A percentile compares a stretch with the other conserved stretches of the same genome.
phyloP scores from a whole-genome alignment of 2,329 filamentous ascomycete genomes.

The Colletotrichum scovillei region DNA sequence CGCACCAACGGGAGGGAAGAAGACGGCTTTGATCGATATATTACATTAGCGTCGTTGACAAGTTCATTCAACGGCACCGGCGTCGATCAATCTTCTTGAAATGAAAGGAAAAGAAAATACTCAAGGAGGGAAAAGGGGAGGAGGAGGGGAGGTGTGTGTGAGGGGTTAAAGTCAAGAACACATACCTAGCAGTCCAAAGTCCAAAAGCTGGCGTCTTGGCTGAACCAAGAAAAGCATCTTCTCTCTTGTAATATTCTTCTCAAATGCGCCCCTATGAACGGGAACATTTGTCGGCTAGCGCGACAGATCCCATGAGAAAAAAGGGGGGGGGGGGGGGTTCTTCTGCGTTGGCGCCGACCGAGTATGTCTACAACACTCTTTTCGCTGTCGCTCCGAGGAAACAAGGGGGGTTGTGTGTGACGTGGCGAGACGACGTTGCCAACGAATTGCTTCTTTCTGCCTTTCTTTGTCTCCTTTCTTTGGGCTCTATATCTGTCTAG shows the following conservation, averaged over 20 bases:
- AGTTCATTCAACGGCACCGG: not conserved
- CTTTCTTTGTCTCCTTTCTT: too few species aligned
- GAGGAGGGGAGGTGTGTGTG: too few species aligned
- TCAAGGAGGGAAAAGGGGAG: too few species aligned
- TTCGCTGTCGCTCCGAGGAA: not conserved
- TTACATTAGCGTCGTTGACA: not conserved
- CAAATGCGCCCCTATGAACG: too few species aligned
- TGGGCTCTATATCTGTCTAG: too few species aligned
- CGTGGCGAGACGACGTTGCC: conserved; percentile 1
- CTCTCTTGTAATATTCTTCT: not conserved
- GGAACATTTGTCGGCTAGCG: not conserved
- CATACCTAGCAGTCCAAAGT: too few species aligned
- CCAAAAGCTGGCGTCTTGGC: too few species aligned
- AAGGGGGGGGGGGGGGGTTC: not conserved
- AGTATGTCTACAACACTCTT: not conserved
- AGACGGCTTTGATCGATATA: not conserved
- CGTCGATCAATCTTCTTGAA: not conserved
- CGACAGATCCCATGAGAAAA: not conserved
- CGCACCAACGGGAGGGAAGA: not conserved
- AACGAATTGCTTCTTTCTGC: not conserved
- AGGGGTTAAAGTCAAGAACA: too few species aligned
- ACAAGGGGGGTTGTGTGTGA: not conserved
- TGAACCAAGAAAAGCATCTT: too few species aligned
- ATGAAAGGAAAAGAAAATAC: too few species aligned
- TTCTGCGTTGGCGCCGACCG: not conserved